Conservation (phyloP, 345 rosid genomes). For the Psidium friedrichsthalianum region DNA sequence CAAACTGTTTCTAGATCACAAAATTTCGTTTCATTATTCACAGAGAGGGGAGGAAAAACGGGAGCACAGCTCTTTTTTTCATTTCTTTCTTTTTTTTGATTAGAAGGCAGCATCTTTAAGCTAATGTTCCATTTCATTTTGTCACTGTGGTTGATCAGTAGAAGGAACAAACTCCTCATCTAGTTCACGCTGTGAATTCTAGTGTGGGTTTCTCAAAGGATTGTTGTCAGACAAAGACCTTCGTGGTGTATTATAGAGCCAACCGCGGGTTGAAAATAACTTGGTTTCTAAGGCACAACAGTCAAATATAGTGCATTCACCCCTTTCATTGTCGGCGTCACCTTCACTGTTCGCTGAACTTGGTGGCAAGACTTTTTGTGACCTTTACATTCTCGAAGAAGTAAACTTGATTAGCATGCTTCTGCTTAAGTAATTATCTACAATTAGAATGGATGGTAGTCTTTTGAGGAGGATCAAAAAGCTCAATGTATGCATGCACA, state of each 20-base stretch:
- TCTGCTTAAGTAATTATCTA: background rate
- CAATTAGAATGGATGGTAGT: background rate
- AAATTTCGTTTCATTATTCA: background rate
- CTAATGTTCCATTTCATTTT: background rate
- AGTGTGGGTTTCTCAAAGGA: background rate
- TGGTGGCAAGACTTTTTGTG: background rate
- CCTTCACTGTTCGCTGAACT: background rate
- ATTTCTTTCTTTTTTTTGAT: too few relatives aligned
- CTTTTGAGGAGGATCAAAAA: background rate
- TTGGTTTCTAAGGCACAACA: background rate
- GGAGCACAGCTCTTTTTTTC: background rate
- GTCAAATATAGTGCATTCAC: background rate
- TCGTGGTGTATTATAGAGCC: background rate
- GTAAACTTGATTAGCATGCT: background rate
- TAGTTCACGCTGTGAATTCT: background rate
- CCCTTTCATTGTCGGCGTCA: background rate
- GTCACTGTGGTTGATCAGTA: background rate
- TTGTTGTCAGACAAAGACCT: background rate
- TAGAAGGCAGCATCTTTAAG: background rate
- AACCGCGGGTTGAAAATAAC: background rate
- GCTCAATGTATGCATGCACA: background rate
- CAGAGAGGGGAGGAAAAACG: background rate
- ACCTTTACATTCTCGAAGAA: background rate
- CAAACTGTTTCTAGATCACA: background rate
- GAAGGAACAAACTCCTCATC: background rate